Base-by-base conservation (phyloP, 106 monocot species). In the Hemerocallis citrina region DNA sequence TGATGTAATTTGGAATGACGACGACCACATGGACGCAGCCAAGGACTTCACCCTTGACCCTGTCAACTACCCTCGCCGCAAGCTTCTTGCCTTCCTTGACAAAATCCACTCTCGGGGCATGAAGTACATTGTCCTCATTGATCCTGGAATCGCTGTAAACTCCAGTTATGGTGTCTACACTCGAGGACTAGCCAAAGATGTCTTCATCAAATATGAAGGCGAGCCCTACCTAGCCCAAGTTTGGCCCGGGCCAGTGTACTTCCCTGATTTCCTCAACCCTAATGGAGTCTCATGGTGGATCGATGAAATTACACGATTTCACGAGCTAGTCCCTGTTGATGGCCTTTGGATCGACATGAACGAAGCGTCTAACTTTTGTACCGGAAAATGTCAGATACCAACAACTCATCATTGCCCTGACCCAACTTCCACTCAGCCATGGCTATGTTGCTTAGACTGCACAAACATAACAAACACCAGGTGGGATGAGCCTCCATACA, bases 261-360 rank as follows among this genome's bases (percentile, higher is more conserved):
- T 92, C 70, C 98, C 98, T 2, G 98, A 98, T 64, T 98, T 44
- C 62, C 68, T 98, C 23, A 88, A 52, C 75, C 92, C 98, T 3
- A 67, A 50, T 5, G 81, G 76, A 1, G 98, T 88, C 0, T 67
- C 77, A 8, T 98, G 91, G 92, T 98, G 98, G 98, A 61, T 66
- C 1, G 88, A 88, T 5, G 98, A 98, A 81, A 74, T 98, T 15
- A 11, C 55, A 0, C 68, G 85, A 25, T 92, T 98, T 65, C 92
- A 82, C 55, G 46, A 88, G 34, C 73, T 98, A 5, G 81, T 92
- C 3, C 98, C 98, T 0, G 88, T 98, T 1, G 82, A 98, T 59
- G 98, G 98, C 57, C 82, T 98, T 1, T 98, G 98, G 98, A 92
- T 98, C 9, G 98, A 98, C 50, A 98, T 98, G 98, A 98, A 98